Conservation (phyloP, 768 basidiomycete species). For the Tricholoma sp. region DNA sequence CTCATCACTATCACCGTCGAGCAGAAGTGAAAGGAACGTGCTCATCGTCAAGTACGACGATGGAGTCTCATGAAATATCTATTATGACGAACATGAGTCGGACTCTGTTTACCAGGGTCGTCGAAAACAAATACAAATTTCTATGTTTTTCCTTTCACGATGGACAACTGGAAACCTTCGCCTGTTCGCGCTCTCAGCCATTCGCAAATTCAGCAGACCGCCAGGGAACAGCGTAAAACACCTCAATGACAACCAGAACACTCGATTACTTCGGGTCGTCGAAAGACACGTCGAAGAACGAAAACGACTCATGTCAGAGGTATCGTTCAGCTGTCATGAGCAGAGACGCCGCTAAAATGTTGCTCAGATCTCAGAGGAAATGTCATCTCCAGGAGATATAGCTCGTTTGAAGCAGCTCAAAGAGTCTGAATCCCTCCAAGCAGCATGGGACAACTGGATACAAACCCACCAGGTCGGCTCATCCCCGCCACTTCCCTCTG, state of each 20-base stretch:
- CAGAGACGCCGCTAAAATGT: conserved; percentile 4
- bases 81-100: not conserved
- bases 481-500: not conserved
- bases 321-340: conserved; percentile 8
- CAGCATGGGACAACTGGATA: conserved; percentile 65
- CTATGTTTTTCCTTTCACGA: conserved; percentile 9
- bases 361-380: conserved; percentile 45
- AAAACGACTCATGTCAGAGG: conserved; percentile 39
- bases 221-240: conserved; percentile 14
- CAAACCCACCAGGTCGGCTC: conserved; percentile 50
- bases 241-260: conserved; percentile 34
- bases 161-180: not conserved
- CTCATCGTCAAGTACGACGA: conserved; percentile 10
- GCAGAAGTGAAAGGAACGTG: conserved; percentile 12
- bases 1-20: conserved; percentile 30
- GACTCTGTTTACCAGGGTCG: conserved; percentile 13
- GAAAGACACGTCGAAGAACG: conserved; percentile 50
- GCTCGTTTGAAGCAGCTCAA: conserved; percentile 55
- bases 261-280: conserved; percentile 50
- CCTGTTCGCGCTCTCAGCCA: conserved; percentile 6
- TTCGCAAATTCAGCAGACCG: conserved; percentile 2
- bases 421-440: conserved; percentile 61
- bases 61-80: too few relatives aligned
- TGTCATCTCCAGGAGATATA: conserved; percentile 54
- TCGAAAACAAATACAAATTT: conserved; percentile 14